A percentile compares a stretch with the other conserved stretches of the same genome.
These are phyloP conservation scores for Podospora pseudocomata DNA, from an alignment of 495 filamentous ascomycete species.

Conservation along the genomic window DNA sequence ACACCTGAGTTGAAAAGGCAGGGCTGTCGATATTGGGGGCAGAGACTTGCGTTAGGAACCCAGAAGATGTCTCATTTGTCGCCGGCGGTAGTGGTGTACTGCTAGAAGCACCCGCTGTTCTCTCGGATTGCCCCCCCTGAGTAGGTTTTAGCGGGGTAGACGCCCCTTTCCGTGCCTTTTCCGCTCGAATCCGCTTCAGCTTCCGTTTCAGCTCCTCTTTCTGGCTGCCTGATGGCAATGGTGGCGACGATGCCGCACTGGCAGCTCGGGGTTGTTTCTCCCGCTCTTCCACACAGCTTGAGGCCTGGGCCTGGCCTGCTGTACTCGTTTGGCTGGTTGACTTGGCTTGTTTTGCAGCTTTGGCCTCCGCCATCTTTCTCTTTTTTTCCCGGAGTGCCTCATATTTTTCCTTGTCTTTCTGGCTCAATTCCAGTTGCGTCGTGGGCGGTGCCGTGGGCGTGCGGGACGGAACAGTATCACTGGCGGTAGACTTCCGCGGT, in stretches of 20 bases:
- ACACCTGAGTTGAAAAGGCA: not conserved
- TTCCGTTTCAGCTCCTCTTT: not conserved
- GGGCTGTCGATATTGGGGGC: not conserved
- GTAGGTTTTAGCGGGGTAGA: not conserved
- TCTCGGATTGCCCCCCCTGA: not conserved
- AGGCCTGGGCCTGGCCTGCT: not conserved
- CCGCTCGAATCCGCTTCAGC: not conserved
- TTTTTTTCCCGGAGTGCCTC: not conserved
- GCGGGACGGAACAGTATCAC: not conserved
- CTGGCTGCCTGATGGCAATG: not conserved
- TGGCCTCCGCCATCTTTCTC: not conserved
- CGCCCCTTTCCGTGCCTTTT: not conserved
- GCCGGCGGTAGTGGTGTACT: not conserved
- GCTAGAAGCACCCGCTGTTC: not conserved
- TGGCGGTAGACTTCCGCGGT: not conserved
- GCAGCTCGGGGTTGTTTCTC: not conserved
- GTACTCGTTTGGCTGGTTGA: not conserved
- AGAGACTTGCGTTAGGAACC: not conserved
- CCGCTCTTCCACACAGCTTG: not conserved
- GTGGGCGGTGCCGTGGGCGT: not conserved
- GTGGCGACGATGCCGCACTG: not conserved
- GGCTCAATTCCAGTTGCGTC: not conserved
- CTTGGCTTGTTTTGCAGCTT: not conserved
- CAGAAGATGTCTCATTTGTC: not conserved
- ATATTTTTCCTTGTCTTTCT: not conserved